A percentile compares a stretch with the other conserved stretches of the same genome.
Conservation (phyloP, 2,329 filamentous ascomycete genomes). For the Madurella mycetomatis region DNA sequence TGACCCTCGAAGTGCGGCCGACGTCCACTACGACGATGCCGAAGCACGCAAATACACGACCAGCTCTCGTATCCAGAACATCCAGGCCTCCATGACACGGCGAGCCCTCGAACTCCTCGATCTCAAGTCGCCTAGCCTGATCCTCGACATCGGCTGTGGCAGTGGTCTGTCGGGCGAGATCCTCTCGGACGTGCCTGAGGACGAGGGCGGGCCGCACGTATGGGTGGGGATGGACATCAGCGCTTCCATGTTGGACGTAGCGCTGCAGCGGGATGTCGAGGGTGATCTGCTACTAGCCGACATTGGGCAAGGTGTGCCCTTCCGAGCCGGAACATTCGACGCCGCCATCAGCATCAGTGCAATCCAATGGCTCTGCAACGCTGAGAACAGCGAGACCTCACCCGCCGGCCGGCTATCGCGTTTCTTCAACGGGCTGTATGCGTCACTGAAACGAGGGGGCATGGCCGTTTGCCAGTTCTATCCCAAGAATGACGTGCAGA, state of each 20-base stretch:
- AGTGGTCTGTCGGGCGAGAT: slow-evolving; percentile 94
- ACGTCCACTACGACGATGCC: slow-evolving; percentile 94
- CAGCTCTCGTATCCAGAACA: slow-evolving; percentile 88
- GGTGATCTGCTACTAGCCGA: slow-evolving; percentile 93
- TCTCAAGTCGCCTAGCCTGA: slow-evolving; percentile 72
- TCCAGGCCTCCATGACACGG: slow-evolving; percentile 91
- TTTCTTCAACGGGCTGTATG: slow-evolving; percentile 93
- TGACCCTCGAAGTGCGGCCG: slow-evolving; percentile 63
- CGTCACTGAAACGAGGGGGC: slow-evolving; percentile 74
- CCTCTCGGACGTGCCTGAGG: slow-evolving; percentile 63
- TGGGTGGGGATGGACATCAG: slow-evolving; percentile 99
- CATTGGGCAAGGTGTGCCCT: slow-evolving; percentile 92
- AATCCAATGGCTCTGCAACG: slow-evolving; percentile 98
- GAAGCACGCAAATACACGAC: slow-evolving; percentile 98
- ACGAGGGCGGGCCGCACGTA: slow-evolving; percentile 78
- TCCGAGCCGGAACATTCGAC: slow-evolving; percentile 87
- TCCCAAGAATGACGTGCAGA: slow-evolving; percentile 88
- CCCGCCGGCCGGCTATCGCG: slow-evolving; percentile 71
- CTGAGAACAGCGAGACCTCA: slow-evolving; percentile 79
- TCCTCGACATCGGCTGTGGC: slow-evolving; percentile 96
- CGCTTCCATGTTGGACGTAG: slow-evolving; percentile 93
- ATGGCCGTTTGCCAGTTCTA: slow-evolving; percentile 97
- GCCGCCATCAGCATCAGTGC: slow-evolving; percentile 92
- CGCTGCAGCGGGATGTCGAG: slow-evolving; percentile 84
- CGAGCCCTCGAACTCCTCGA: slow-evolving; percentile 88